phyloP scores from a whole-genome alignment of 2,329 filamentous ascomycete species.

The Penicillium sp. region DNA sequence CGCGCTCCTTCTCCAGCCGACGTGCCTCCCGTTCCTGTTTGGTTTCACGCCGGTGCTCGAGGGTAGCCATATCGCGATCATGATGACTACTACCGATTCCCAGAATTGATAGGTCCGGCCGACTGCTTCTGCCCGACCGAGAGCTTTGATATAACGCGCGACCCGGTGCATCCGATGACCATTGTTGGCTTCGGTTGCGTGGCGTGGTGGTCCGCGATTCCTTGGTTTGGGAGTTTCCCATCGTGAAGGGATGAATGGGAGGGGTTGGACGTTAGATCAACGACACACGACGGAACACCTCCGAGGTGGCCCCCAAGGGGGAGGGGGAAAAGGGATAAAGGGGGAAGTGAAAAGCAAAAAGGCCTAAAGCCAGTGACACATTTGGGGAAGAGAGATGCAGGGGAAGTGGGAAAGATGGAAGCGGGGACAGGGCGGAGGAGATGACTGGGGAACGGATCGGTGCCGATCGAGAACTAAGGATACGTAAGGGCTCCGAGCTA shows the following conservation, averaged over 20 bases:
- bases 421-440: constrained; percentile 13
- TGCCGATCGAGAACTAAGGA: constrained; percentile 8
- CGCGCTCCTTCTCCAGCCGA: constrained; percentile 77
- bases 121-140: constrained; percentile 53
- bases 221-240: constrained; percentile 51
- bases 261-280: constrained; percentile 4
- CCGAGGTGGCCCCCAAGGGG: constrained; percentile 16
- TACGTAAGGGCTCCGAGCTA: constrained; percentile 7
- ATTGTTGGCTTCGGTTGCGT: constrained; percentile 32
- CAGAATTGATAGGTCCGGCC: constrained; percentile 61
- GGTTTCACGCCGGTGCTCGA: constrained; percentile 74
- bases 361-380: constrained; percentile 7
- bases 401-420: constrained; percentile 4
- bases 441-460: constrained; percentile 26
- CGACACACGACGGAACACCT: constrained; percentile 10
- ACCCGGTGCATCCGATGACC: constrained; percentile 31
- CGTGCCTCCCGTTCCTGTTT: constrained; percentile 88
- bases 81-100: constrained; percentile 51
- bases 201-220: constrained; percentile 40
- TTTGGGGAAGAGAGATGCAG: constrained; percentile 1
- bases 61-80: constrained; percentile 51
- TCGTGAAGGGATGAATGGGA: constrained; percentile 20
- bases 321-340: constrained; percentile 1
- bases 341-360: not conserved
- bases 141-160: constrained; percentile 36